Evolutionary conservation across 805 yeast genomes (phyloP), one percentile per base, ranked within the genome.

Genomic region (Starmerella ratchasimensis): DNA sequence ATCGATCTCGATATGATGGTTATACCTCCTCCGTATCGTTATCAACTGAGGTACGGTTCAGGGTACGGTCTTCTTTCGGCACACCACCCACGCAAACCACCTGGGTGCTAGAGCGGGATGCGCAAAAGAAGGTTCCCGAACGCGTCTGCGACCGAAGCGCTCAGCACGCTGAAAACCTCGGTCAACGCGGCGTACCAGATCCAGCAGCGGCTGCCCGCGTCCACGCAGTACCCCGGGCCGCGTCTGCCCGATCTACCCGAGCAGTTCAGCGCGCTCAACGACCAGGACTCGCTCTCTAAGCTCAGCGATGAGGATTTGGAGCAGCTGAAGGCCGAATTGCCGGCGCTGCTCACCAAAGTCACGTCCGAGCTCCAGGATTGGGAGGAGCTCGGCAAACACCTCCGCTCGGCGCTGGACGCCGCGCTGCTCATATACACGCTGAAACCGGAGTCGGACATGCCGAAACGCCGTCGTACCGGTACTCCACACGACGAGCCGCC

Each of bases 321-420:
- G 18, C 19, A 21, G 13, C 28, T 45, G 18, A 34, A 16, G 10
- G 17, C 6, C 7, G 38, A 40, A 18, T 29, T 45, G 15, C 23
- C 28, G 3, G 30, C 3, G 7, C 38, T 34, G 14, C 33, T 31
- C 6, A 17, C 16, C 13, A 8, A 21, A 3, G 36, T 33, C 17
- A 28, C 20, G 17, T 21, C 16, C 10, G 34, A 40, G 16, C 37
- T 42, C 14, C 34, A 34, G 17, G 20, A 28, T 14, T 49, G 52
- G 50, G 50, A 48, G 31, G 29, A 37, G 20, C 47, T 44, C 19
- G 42, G 42, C 16, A 39, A 40, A 38, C 45, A 46, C 21, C 41
- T 49, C 19, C 46, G 46, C 18, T 36, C 36, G n/a, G 50, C 51
- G 15, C 36, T 51, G 37, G 53, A 49, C 34, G 50, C 50, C 13